These are phyloP conservation scores for Diaporthe vexans DNA, from an alignment of 2,329 filamentous ascomycete species.

Conservation along the genomic window DNA sequence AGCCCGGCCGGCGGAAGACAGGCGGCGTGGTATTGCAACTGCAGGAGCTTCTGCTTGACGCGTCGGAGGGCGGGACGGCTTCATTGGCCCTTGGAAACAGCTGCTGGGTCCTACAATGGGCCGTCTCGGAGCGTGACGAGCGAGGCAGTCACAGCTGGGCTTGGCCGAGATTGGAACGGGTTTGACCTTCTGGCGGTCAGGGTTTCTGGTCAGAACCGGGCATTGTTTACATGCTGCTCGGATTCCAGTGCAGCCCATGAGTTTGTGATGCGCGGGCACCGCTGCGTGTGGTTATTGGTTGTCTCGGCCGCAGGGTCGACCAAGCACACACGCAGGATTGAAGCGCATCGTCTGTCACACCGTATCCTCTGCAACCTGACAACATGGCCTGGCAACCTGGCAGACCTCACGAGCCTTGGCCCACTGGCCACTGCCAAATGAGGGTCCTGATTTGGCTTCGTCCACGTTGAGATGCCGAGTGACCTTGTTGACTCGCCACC, in stretches of 20 bases:
- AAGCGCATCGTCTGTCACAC: slow-evolving; percentile 31
- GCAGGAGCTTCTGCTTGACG: slow-evolving; percentile 32
- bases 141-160: slow-evolving; percentile 31
- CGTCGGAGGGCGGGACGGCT: slow-evolving; percentile 5
- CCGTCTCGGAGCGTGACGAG: slow-evolving; percentile 28
- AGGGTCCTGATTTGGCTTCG: background rate
- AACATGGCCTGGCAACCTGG: background rate
- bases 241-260: slow-evolving; percentile 15
- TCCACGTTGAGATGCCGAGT: slow-evolving; percentile 7
- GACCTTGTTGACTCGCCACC: slow-evolving; percentile 35
- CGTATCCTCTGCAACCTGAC: slow-evolving; percentile 11
- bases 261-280: slow-evolving; percentile 14
- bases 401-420: slow-evolving; percentile 14
- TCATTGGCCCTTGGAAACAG: slow-evolving; percentile 26
- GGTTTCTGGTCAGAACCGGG: slow-evolving; percentile 27
- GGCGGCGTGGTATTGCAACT: slow-evolving; percentile 29
- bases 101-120: slow-evolving; percentile 35
- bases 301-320: slow-evolving; percentile 12
- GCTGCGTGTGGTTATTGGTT: slow-evolving; percentile 24
- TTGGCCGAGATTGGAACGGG: slow-evolving; percentile 25
- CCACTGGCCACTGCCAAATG: background rate
- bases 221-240: slow-evolving; percentile 27
- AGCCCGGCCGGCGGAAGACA: slow-evolving; percentile 11
- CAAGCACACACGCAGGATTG: slow-evolving; percentile 21
- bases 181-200: slow-evolving; percentile 40